Evolutionary conservation across 371 early-diverging fungal species (phyloP), one percentile per base, ranked within the genome.

Genomic region (Rhizomucor pusillus): DNA sequence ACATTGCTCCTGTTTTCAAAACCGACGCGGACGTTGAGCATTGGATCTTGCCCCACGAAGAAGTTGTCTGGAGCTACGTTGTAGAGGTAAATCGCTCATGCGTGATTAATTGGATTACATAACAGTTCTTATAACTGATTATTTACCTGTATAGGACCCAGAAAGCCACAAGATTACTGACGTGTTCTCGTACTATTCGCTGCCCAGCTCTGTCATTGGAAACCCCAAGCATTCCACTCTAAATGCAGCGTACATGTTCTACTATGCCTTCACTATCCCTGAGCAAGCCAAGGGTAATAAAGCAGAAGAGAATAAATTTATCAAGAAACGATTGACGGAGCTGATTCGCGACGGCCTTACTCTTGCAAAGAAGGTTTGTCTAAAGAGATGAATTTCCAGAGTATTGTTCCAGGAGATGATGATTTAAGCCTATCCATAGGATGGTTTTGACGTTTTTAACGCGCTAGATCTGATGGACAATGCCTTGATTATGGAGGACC

Each of bases 161-260:
- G 75, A 67, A 48, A 82, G 75, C 46, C 69, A 63, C 65, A 71
- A 81, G 48, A 77, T 95, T 46, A 88, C 90, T 4, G 92, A 94
- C 59, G 88, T 97, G 59, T 80, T 93, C 58, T 92, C 94, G 1
- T 98, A 94, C 79, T 98, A 97, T 73, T 84, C 86, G 47, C 77
- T 98, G 40, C 93, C 97, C 11, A 94, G 94, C 52, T 80, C 91
- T 1, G 92, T 94, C 35, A 88, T 96, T 58, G 82, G 83, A 45
- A 78, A 91, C 63, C 77, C 86, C 16, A 76, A 75, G 43, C 88
- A 94, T 73, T 75, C 75, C 45, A 84, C 85, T 20, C 77, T 98
- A 62, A 84, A 92, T 37, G 93, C 94, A 0, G 97, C 97, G 10
- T 97, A 97, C 63, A 69, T 93, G 50, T 96, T 90, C 73, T 97